Evolutionary conservation across 192 early-diverging fungal species (phyloP).

Genomic region (Gigaspora rosea): DNA sequence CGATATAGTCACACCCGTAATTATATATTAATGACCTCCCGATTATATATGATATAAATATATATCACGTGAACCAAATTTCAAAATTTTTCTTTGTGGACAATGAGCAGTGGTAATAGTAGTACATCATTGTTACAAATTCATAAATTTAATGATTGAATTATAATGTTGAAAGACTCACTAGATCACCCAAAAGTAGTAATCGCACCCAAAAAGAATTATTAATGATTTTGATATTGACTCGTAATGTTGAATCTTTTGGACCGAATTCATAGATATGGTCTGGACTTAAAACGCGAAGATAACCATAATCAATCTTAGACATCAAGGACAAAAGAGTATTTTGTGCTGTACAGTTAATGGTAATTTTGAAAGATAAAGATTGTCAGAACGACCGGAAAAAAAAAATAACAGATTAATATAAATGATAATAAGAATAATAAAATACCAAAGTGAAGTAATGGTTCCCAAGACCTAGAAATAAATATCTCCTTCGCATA

Average conservation of each 20-base stretch:
- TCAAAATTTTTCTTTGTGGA: too few relatives aligned
- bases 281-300: constrained; percentile 45
- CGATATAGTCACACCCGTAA: too few relatives aligned
- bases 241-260: constrained; percentile 36
- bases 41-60: too few relatives aligned
- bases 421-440: not conserved
- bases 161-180: constrained; percentile 26
- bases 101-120: too few relatives aligned
- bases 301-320: constrained; percentile 39
- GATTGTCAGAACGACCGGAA: not conserved
- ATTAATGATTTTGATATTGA: constrained; percentile 51
- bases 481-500: constrained; percentile 29
- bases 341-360: constrained; percentile 28
- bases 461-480: constrained; percentile 31
- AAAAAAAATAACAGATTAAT: not conserved
- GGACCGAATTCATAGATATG: constrained; percentile 47
- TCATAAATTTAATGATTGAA: too few relatives aligned
- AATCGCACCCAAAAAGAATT: constrained; percentile 68
- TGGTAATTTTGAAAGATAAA: not conserved
- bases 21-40: too few relatives aligned
- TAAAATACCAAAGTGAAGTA: constrained; percentile 33
- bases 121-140: too few relatives aligned
- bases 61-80: too few relatives aligned
- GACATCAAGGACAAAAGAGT: constrained; percentile 37
- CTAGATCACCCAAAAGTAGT: constrained; percentile 49